These are phyloP conservation scores for Solioccasus polychromus DNA, from an alignment of 768 basidiomycete species.

Conservation along the genomic window DNA sequence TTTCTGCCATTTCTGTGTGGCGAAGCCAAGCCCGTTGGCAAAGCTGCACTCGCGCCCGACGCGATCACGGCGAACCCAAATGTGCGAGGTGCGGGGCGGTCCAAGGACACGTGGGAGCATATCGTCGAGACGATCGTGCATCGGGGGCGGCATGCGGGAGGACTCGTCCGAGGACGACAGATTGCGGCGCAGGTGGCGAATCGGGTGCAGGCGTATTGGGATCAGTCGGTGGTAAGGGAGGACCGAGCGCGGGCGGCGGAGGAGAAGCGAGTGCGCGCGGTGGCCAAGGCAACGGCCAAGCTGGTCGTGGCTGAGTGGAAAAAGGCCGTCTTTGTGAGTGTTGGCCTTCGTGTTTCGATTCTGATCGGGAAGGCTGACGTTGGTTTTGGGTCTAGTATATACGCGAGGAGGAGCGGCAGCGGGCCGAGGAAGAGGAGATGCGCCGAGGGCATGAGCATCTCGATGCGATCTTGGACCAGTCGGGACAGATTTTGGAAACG, in stretches of 20 bases:
- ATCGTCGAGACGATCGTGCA: slow-evolving; percentile 47
- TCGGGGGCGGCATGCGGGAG: slow-evolving; percentile 18
- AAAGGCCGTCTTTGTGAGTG: slow-evolving; percentile 76
- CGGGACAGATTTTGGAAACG: slow-evolving; percentile 79
- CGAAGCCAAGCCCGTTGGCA: slow-evolving; percentile 16
- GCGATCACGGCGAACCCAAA: slow-evolving; percentile 16
- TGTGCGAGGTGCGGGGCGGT: slow-evolving; percentile 24
- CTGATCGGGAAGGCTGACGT: not conserved
- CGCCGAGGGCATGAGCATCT: slow-evolving; percentile 81
- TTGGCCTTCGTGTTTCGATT: not conserved
- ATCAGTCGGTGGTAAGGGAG: slow-evolving; percentile 57
- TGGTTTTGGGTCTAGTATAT: slow-evolving; percentile 52
- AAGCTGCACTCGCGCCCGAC: slow-evolving; percentile 5
- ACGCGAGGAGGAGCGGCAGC: slow-evolving; percentile 62
- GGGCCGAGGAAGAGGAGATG: slow-evolving; percentile 72
- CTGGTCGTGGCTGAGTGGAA: slow-evolving; percentile 81
- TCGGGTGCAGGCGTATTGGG: slow-evolving; percentile 75
- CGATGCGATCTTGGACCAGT: slow-evolving; percentile 87
- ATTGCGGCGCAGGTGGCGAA: slow-evolving; percentile 56
- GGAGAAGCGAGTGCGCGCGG: slow-evolving; percentile 59
- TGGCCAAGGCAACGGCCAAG: slow-evolving; percentile 72
- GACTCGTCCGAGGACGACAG: slow-evolving; percentile 35
- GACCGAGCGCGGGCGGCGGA: slow-evolving; percentile 58
- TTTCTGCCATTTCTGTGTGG: slow-evolving; percentile 39
- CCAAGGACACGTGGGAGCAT: slow-evolving; percentile 55